Evolutionary conservation across 352 stramenopile species (phyloP).

Genomic region (Phytophthora colocasiae): DNA sequence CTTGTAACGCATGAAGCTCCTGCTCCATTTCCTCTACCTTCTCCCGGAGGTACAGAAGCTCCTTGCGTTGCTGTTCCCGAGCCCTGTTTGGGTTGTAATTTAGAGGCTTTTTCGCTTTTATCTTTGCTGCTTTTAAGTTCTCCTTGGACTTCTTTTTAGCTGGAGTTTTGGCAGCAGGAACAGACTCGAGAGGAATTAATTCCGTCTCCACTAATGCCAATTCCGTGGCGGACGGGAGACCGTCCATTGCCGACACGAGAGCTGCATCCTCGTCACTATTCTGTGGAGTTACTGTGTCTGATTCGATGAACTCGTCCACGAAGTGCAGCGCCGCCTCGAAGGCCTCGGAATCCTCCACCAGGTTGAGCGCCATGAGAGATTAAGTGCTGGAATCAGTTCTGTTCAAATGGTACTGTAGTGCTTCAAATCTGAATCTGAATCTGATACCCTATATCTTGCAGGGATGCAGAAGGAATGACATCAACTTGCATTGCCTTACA

Average conservation of each 20-base stretch:
- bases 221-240: slow-evolving; percentile 11
- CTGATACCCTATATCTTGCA: neutral
- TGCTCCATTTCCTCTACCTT: slow-evolving; percentile 54
- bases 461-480: neutral
- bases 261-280: slow-evolving; percentile 3
- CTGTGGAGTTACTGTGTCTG: neutral
- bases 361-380: slow-evolving; percentile 17
- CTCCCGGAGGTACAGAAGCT: slow-evolving; percentile 52
- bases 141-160: slow-evolving; percentile 13
- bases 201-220: slow-evolving; percentile 17
- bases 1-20: slow-evolving; percentile 41
- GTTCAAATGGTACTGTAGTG: too few species aligned
- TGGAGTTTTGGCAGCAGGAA: neutral
- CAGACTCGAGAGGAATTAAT: neutral
- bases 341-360: slow-evolving; percentile 36
- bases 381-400: too few species aligned
- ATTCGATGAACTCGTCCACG: slow-evolving; percentile 37
- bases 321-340: slow-evolving; percentile 46
- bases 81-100: slow-evolving; percentile 51
- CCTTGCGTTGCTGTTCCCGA: slow-evolving; percentile 46
- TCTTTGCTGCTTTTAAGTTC: neutral
- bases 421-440: neutral
- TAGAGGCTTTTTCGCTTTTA: slow-evolving; percentile 26
- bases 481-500: slow-evolving; percentile 2
- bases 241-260: slow-evolving; percentile 23